A percentile compares a stretch with the other conserved stretches of the same genome.
phyloP scores from a whole-genome alignment of 371 early-diverging fungal genomes.

The Mucor irregularis region DNA sequence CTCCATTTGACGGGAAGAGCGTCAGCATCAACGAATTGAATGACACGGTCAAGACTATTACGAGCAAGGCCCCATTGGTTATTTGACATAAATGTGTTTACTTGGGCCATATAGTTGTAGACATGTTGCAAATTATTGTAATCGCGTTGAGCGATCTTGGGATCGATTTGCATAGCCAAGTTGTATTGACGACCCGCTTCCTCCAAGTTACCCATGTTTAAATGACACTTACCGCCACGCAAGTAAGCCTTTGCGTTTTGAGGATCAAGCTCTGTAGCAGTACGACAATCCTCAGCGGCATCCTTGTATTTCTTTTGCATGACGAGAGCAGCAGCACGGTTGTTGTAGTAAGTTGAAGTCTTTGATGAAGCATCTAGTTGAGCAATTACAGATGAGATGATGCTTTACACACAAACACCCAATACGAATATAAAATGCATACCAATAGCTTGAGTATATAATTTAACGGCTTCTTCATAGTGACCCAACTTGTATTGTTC shows the following conservation, averaged over 20 bases:
- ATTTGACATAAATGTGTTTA: conserved; percentile 49
- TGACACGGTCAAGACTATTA: conserved; percentile 64
- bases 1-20: conserved; percentile 69
- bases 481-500: conserved; percentile 60
- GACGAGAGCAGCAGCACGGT: conserved; percentile 81
- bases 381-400: too few species aligned
- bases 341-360: conserved; percentile 72
- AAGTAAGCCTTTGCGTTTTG: conserved; percentile 68
- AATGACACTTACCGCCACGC: conserved; percentile 74
- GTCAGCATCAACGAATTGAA: conserved; percentile 57
- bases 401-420: too few species aligned
- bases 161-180: conserved; percentile 45
- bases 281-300: conserved; percentile 72
- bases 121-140: conserved; percentile 49
- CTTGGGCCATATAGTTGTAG: conserved; percentile 61
- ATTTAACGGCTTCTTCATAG: conserved; percentile 59
- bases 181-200: conserved; percentile 53
- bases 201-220: conserved; percentile 64
- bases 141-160: conserved; percentile 51
- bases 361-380: conserved; percentile 57
- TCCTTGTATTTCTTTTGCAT: conserved; percentile 71
- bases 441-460: conserved; percentile 67
- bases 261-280: conserved; percentile 64
- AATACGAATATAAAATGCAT: conserved; percentile 5
- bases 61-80: conserved; percentile 65